These are phyloP conservation scores for Heliamphora pulchella DNA, from an alignment of 179 eudicot genomes.

Conservation along the genomic window DNA sequence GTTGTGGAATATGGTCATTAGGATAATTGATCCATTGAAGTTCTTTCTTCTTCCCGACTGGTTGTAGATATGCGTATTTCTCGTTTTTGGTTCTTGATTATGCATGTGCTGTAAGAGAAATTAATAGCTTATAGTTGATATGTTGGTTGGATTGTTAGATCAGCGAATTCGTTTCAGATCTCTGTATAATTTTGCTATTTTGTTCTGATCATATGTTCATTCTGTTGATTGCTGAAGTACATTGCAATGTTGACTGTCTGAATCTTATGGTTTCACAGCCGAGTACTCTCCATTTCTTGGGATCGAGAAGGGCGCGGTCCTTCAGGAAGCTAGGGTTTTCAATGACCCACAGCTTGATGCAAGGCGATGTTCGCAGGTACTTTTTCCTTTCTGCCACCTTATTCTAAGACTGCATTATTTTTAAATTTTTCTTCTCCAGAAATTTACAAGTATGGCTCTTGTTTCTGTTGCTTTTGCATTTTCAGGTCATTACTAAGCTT, in stretches of 20 bases:
- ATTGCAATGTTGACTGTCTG: not conserved
- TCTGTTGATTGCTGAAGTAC: conserved; percentile 5
- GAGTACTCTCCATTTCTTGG: conserved; percentile 85
- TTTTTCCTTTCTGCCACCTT: conserved; percentile 11
- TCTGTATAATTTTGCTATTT: not conserved
- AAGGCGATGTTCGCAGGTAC: conserved; percentile 85
- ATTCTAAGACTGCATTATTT: not conserved
- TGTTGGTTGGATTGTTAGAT: not conserved
- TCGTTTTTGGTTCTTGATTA: not conserved
- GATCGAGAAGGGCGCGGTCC: conserved; percentile 90
- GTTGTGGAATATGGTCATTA: conserved; percentile 10
- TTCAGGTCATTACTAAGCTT: conserved; percentile 82
- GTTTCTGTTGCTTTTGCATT: conserved; percentile 11
- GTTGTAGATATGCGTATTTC: conserved; percentile 20
- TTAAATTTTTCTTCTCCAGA: not conserved
- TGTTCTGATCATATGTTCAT: not conserved
- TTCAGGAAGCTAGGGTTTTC: conserved; percentile 91
- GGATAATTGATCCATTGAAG: not conserved
- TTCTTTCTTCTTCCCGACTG: not conserved
- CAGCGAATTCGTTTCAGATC: not conserved
- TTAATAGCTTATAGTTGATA: conserved; percentile 13
- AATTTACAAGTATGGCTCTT: conserved; percentile 8
- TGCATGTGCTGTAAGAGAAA: not conserved
- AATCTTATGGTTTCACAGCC: conserved; percentile 26
- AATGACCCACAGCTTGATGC: conserved; percentile 90